A percentile compares a stretch with the other conserved stretches of the same genome.
Evolutionary conservation across 441 rosid species (phyloP).

Genomic region (Euphorbia celastroides): DNA sequence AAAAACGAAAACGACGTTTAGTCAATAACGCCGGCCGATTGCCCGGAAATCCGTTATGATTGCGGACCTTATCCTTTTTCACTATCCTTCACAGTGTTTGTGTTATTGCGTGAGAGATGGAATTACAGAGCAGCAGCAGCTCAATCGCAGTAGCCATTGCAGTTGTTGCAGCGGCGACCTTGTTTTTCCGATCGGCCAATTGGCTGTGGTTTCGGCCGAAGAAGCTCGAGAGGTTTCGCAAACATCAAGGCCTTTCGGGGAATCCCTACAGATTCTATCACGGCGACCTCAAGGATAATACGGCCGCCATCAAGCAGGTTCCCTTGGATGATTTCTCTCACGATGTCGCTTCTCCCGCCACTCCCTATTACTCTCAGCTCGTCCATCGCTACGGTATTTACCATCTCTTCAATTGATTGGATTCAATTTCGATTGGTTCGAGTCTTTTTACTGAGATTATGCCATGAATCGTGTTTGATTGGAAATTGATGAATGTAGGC

Average conservation of each 20-base stretch:
- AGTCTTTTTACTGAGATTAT: too few relatives aligned
- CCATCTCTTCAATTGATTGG: too few relatives aligned
- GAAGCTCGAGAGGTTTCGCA: neutral
- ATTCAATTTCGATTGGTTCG: too few relatives aligned
- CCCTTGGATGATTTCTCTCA: neutral
- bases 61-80: too few relatives aligned
- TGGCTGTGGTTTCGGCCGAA: conserved; percentile 7
- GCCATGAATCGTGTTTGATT: too few relatives aligned
- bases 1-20: too few relatives aligned
- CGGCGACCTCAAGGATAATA: conserved; percentile 23
- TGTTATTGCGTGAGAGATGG: too few relatives aligned
- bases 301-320: conserved; percentile 1
- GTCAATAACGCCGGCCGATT: too few relatives aligned
- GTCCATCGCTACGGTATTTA: conserved; percentile 8
- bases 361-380: conserved; percentile 22
- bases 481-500: neutral
- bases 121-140: too few relatives aligned
- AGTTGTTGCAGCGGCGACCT: neutral
- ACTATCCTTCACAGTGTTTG: too few relatives aligned
- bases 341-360: conserved; percentile 4
- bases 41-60: too few relatives aligned
- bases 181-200: neutral
- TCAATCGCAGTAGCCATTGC: neutral
- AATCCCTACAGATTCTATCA: neutral
- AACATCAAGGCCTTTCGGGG: neutral